These are phyloP conservation scores for Gigaspora rosea DNA, from an alignment of 192 early-diverging fungal species.

Conservation along the genomic window DNA sequence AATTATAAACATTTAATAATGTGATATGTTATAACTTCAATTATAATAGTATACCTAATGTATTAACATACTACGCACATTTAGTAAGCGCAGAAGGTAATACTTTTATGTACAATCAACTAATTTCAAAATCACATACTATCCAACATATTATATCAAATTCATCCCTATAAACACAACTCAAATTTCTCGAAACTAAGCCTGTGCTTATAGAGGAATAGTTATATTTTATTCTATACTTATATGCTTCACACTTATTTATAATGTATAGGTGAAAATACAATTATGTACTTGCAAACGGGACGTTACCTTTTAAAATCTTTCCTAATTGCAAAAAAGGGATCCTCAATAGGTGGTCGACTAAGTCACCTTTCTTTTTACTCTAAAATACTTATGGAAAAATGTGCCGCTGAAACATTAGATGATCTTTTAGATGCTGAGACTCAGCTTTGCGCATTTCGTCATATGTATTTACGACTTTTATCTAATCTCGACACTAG, in stretches of 20 bases:
- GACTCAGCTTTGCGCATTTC: neutral
- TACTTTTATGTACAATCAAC: too few relatives aligned
- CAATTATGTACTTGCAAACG: constrained; percentile 78
- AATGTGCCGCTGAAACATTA: neutral
- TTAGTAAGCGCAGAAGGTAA: too few relatives aligned
- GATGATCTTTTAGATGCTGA: neutral
- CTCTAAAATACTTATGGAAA: neutral
- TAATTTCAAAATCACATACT: too few relatives aligned
- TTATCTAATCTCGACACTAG: neutral
- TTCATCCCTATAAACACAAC: too few relatives aligned
- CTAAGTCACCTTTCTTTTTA: neutral
- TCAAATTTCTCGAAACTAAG: too few relatives aligned
- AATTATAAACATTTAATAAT: neutral
- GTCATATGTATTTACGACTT: neutral
- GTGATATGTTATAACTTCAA: neutral
- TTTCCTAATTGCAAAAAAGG: constrained; percentile 22
- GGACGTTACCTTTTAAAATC: constrained; percentile 76
- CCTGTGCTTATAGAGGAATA: too few relatives aligned
- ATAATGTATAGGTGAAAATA: constrained; percentile 65
- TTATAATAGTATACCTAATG: too few relatives aligned
- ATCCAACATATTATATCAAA: too few relatives aligned
- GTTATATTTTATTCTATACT: too few relatives aligned
- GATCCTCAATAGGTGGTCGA: neutral
- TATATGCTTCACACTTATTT: too few relatives aligned
- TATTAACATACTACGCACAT: too few relatives aligned